Evolutionary conservation across 768 basidiomycete species (phyloP).

Genomic region (Cyclocybe aegerita): DNA sequence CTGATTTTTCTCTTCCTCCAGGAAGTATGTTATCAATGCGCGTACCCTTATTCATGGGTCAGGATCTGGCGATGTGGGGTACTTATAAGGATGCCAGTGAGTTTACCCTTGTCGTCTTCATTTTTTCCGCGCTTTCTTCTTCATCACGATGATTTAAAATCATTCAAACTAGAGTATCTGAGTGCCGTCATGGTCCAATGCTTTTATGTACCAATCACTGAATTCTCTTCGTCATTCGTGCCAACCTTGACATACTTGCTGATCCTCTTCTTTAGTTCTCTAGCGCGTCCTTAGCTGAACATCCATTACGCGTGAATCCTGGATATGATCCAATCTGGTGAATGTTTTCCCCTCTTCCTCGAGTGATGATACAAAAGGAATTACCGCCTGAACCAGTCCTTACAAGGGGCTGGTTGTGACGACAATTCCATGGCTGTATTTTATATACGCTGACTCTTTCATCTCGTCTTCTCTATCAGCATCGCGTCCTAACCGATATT

Average conservation of each 20-base stretch:
- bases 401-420: slow-evolving; percentile 46
- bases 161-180: slow-evolving; percentile 94
- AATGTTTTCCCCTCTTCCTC: slow-evolving; percentile 25
- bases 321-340: slow-evolving; percentile 25
- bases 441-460: slow-evolving; percentile 54
- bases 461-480: slow-evolving; percentile 1
- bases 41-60: no score
- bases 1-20: neutral
- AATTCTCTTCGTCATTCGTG: slow-evolving; percentile 24
- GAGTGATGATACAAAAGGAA: slow-evolving; percentile 69
- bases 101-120: slow-evolving; percentile 4
- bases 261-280: slow-evolving; percentile 1
- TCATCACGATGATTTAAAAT: slow-evolving; percentile 53
- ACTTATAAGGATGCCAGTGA: neutral
- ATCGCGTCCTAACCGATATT: slow-evolving; percentile 1
- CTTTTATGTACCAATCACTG: slow-evolving; percentile 68
- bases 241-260: slow-evolving; percentile 5
- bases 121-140: neutral
- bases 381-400: slow-evolving; percentile 78
- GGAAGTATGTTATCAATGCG: neutral
- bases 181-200: slow-evolving; percentile 66
- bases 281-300: no score
- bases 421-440: slow-evolving; percentile 85
- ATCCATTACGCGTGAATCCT: slow-evolving; percentile 1
- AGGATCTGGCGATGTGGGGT: neutral